Base-by-base conservation (phyloP, 768 basidiomycete genomes). In the Tulasnella sp. region DNA sequence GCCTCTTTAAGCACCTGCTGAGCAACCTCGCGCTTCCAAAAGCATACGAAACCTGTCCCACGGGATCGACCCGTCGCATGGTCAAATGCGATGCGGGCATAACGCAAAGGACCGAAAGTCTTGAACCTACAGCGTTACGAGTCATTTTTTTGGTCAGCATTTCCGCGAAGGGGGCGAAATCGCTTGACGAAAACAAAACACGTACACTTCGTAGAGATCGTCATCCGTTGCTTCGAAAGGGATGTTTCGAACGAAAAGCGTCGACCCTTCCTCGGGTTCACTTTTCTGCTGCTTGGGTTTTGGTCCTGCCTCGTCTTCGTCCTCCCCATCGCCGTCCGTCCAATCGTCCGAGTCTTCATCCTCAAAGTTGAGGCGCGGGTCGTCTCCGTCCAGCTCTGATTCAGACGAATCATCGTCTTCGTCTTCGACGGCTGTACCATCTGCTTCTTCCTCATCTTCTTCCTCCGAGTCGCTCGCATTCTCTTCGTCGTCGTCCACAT, bases 11-110 rank as follows among this genome's bases (percentile, higher is more conserved):
- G 86, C 11, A 90, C 94, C 77, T 89, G 90, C 80, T 96, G 91
- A 19, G 96, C 96, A 78, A 96, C 92, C 78, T 90, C 92, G 77
- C 88, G 89, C 76, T 96, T 94, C 96, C 97, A 98, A 84, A 97
- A 98, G 82, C 96, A 98, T 1, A 91, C 95, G 81, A 99, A 99
- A 3, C 96, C 97, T 7, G 96, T 97, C 34, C 97, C 97, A 67
- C 95, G 87, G 31, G 97, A 95, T 67, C 96, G 91, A 22, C 91
- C 93, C 0, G 91, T 94, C 1, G 86, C 89, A 8, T 85, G 86
- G 79, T 99, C 97, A 83, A 95, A 85, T 0, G 96, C 92, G 72
- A 99, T 93, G 29, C 94, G 90, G 4, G 93, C 96, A 82, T 99
- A 99, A 31, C 96, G 92, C 22, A 99, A 85, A 5, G 94, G 91